Base-by-base conservation (phyloP, 2,329 filamentous ascomycete species). In the Elsinoe australis region DNA sequence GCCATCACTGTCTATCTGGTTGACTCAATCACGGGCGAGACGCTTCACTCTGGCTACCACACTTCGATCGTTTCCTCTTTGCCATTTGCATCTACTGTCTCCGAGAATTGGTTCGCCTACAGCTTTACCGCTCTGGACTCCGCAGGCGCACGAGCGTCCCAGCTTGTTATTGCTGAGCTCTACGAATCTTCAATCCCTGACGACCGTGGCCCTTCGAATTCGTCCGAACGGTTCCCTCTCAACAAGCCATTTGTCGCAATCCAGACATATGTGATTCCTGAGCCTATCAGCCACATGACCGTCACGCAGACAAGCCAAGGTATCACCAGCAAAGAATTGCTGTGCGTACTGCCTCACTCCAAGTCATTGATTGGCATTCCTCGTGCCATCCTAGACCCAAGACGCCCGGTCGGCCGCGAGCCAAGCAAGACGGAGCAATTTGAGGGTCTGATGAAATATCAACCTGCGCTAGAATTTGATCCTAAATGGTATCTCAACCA, bases 71-170 rank as follows among this genome's bases (percentile, higher is more conserved):
- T 96, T 60, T 72, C 78, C 1, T 71, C 68, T 39, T 83, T 88
- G 61, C 76, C 82, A 0, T 83, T 95, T 52, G 73, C 84, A 17
- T 87, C 88, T 33, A 78, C 80, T 19, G 73, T 95, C 46, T 85
- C 88, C 0, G 92, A 98, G 71, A 96, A 98, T 67, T 96, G 90
- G 88, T 89, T 94, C 60, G 76, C 82, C 5, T 96, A 94, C 70
- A 84, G 87, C 5, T 85, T 89, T 64, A 70, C 74, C 1, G 76
- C 81, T 52, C 69, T 73, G 18, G 59, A 68, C 2, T 67, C 72
- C n/a, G 65, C 70, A 3, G 55, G 63, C 47, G 77, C 89, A 51
- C 87, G 87, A 64, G 89, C 89, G 29, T 86, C 94, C 64, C 87
- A 95, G 58, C 74, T 96, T 5, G 76, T 89, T 15, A 76, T 95